Percentiles rank a stretch among this genome's conserved stretches.
Conservation (phyloP, 306 rosid genomes). For the Cotoneaster glaucophyllus region DNA sequence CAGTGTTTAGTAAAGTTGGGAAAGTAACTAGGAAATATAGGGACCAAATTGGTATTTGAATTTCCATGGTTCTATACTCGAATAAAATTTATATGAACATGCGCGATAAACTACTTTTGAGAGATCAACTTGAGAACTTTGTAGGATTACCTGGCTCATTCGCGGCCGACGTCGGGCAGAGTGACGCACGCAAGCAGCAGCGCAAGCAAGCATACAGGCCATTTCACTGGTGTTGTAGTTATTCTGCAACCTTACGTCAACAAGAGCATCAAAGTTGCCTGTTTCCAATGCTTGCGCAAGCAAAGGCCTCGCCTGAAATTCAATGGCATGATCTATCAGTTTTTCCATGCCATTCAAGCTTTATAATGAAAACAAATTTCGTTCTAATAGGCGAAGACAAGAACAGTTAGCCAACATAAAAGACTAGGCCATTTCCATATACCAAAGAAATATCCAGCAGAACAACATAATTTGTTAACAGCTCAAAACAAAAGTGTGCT, state of each 20-base stretch:
- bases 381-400: not conserved
- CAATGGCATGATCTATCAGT: not conserved
- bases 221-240: conserved; percentile 41
- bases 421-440: not conserved
- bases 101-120: not conserved
- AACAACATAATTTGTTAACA: not conserved
- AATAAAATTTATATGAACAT: not conserved
- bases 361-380: not conserved
- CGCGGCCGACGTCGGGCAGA: conserved; percentile 50
- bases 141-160: conserved; percentile 53
- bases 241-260: conserved; percentile 40
- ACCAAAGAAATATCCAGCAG: not conserved
- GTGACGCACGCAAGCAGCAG: conserved; percentile 49
- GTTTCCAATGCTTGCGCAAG: conserved; percentile 43
- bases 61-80: not conserved
- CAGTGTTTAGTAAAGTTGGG: not conserved
- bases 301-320: conserved; percentile 68
- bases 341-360: not conserved
- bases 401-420: not conserved
- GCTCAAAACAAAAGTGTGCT: not conserved
- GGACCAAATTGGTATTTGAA: not conserved
- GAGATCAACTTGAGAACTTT: not conserved
- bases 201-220: conserved; percentile 47
- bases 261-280: conserved; percentile 37
- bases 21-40: not conserved